Conservation (phyloP, 441 rosid species). For the Populus trichocarpa region DNA sequence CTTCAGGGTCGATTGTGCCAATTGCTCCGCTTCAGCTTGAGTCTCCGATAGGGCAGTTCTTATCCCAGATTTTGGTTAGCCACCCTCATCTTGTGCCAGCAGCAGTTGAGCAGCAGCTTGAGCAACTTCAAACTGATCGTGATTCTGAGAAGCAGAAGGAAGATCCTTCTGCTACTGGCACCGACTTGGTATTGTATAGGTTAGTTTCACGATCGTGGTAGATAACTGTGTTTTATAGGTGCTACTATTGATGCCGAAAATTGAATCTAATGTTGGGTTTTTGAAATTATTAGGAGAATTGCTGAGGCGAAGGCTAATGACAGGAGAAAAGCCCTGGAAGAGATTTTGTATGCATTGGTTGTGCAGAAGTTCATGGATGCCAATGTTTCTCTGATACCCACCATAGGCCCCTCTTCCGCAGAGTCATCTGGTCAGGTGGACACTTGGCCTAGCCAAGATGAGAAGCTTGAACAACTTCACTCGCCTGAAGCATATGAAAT, state of each 20-base stretch:
- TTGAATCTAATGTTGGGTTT: conserved; percentile 6
- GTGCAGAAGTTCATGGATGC: conserved; percentile 96
- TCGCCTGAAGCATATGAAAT: conserved; percentile 86
- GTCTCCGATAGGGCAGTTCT: conserved; percentile 83
- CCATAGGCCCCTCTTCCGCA: conserved; percentile 46
- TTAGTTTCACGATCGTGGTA: conserved; percentile 22
- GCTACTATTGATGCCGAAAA: neutral
- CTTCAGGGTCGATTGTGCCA: conserved; percentile 38
- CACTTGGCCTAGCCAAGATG: conserved; percentile 60
- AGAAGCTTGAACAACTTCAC: conserved; percentile 68
- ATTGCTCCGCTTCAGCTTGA: conserved; percentile 80
- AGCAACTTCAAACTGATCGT: conserved; percentile 82
- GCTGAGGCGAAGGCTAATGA: conserved; percentile 91
- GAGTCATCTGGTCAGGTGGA: conserved; percentile 59
- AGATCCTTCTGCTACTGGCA: conserved; percentile 53
- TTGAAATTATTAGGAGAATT: conserved; percentile 56
- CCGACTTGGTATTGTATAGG: conserved; percentile 81
- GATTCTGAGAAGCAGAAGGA: conserved; percentile 60
- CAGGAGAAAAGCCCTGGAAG: conserved; percentile 71
- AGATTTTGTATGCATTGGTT: conserved; percentile 79
- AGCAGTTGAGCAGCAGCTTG: conserved; percentile 93
- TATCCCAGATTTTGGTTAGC: conserved; percentile 69
- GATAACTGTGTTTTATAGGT: neutral
- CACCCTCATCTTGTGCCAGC: conserved; percentile 95
- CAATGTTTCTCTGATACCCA: conserved; percentile 64